phyloP scores from a whole-genome alignment of 116 monocot species.

The Cymodocea nodosa region DNA sequence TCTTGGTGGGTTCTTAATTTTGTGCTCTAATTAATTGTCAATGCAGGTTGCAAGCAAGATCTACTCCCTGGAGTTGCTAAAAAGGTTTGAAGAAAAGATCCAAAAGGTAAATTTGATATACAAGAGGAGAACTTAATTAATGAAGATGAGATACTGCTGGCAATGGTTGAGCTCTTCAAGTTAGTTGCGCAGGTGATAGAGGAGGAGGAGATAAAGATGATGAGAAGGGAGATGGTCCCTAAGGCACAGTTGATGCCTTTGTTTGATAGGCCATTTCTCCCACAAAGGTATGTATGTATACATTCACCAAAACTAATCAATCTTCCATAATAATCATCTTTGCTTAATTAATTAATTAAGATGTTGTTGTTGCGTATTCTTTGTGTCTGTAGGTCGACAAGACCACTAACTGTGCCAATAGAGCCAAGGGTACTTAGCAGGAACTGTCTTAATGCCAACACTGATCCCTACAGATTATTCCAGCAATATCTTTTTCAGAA shows the following conservation, averaged over 20 bases:
- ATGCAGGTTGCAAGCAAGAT: conserved; percentile 62
- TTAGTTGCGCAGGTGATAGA: conserved; percentile 38
- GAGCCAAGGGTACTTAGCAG: conserved; percentile 51
- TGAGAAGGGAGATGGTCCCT: conserved; percentile 80
- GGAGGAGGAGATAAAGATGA: conserved; percentile 56
- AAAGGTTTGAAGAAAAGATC: conserved; percentile 58
- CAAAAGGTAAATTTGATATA: conserved; percentile 27
- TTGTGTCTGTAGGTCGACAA: conserved; percentile 35
- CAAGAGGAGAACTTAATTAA: too few relatives aligned
- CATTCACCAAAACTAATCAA: background rate
- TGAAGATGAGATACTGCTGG: too few relatives aligned
- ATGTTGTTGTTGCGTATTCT: background rate
- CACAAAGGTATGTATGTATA: conserved; percentile 34
- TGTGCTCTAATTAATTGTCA: too few relatives aligned
- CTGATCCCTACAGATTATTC: conserved; percentile 18
- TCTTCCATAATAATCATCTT: background rate
- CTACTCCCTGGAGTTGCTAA: conserved; percentile 40
- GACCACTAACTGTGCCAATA: conserved; percentile 52
- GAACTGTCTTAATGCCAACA: conserved; percentile 21
- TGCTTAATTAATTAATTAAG: background rate
- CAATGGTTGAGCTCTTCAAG: background rate
- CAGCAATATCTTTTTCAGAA: conserved; percentile 26
- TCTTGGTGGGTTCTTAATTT: too few relatives aligned
- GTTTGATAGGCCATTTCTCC: conserved; percentile 58
- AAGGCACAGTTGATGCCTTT: conserved; percentile 78